A percentile compares a stretch with the other conserved stretches of the same genome.
phyloP scores from a whole-genome alignment of 768 basidiomycete genomes.

The Paxillus rubicundulus region DNA sequence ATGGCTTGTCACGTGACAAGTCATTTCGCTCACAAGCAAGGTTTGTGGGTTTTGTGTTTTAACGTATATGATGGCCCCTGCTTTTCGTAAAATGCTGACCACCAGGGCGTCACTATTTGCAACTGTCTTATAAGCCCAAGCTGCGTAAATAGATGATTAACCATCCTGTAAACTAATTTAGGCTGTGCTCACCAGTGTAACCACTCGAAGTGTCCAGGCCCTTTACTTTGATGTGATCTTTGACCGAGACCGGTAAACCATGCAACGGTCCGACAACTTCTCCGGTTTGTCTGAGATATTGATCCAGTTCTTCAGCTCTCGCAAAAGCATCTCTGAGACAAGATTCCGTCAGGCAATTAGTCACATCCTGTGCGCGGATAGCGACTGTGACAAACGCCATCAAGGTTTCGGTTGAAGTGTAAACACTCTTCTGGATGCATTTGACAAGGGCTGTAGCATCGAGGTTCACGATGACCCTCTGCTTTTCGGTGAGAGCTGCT shows the following conservation, averaged over 20 bases:
- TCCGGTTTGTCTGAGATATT: conserved; percentile 43
- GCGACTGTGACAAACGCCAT: conserved; percentile 28
- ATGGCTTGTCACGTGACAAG: neutral
- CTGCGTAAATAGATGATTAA: conserved; percentile 23
- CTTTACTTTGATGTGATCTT: conserved; percentile 47
- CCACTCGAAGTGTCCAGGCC: conserved; percentile 41
- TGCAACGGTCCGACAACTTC: conserved; percentile 46
- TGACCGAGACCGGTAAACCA: conserved; percentile 44
- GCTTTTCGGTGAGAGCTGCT: conserved; percentile 20
- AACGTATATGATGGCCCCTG: conserved; percentile 45
- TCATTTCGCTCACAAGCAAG: conserved; percentile 38
- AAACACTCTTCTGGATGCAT: conserved; percentile 17
- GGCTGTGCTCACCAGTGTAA: conserved; percentile 19
- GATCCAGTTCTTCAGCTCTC: conserved; percentile 51
- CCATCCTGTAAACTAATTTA: neutral
- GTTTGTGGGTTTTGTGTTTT: conserved; percentile 51
- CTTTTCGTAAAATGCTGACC: conserved; percentile 42
- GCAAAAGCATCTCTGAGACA: conserved; percentile 51
- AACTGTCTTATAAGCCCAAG: conserved; percentile 39
- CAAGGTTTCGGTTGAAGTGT: conserved; percentile 26
- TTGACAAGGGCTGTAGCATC: conserved; percentile 30
- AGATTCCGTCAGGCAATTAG: conserved; percentile 58
- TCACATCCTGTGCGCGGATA: conserved; percentile 31
- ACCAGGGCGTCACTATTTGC: conserved; percentile 43
- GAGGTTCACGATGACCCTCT: conserved; percentile 28